Conservation (phyloP, 208 protist genomes). For the Trypanosoma lewisi region DNA sequence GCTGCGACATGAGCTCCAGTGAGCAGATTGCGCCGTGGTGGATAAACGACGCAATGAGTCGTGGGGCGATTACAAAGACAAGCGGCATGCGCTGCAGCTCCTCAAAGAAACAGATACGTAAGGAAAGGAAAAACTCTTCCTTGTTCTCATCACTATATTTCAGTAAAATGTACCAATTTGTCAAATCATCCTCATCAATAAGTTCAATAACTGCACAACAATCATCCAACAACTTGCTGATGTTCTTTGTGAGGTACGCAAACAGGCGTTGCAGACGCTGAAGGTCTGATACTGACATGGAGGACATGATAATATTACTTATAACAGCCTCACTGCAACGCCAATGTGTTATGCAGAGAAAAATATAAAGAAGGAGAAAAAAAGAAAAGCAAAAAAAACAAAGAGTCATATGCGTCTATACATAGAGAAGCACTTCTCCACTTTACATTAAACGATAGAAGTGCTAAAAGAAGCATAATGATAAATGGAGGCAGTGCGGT, state of each 20-base stretch:
- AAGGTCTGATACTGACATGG: constrained; percentile 30
- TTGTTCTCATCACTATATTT: constrained; percentile 67
- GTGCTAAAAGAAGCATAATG: constrained; percentile 19
- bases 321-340: not conserved
- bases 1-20: constrained; percentile 82
- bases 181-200: constrained; percentile 77
- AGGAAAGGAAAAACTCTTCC: constrained; percentile 60
- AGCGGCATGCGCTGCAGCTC: constrained; percentile 57
- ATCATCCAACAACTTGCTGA: constrained; percentile 26
- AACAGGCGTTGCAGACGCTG: constrained; percentile 63
- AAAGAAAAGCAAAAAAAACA: constrained; percentile 15
- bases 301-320: constrained; percentile 25
- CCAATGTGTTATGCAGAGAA: no score
- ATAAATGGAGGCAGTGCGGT: not conserved
- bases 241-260: constrained; percentile 47
- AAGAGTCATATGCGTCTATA: not conserved
- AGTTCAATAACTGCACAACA: constrained; percentile 38
- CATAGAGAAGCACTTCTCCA: constrained; percentile 5
- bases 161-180: constrained; percentile 77
- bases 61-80: constrained; percentile 75
- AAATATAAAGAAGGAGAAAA: constrained; percentile 2
- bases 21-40: constrained; percentile 83
- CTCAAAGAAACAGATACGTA: constrained; percentile 60
- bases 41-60: constrained; percentile 76
- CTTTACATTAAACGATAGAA: constrained; percentile 3